Percentiles rank a stretch among this genome's conserved stretches.
Conservation (phyloP, 1,139 yeast species). For the Zygosaccharomyces sapae region DNA sequence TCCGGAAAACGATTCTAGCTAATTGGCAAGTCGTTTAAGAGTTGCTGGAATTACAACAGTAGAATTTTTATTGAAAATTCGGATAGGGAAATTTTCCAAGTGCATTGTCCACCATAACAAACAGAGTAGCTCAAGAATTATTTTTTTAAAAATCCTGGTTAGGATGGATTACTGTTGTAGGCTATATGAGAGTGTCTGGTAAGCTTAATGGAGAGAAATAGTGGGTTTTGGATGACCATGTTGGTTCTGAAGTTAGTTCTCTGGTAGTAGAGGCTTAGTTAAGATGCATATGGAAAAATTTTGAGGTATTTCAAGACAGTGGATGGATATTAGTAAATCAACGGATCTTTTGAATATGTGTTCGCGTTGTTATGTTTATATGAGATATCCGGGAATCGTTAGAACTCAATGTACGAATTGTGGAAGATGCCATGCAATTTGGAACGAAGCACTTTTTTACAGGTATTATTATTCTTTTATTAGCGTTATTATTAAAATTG, state of each 20-base stretch:
- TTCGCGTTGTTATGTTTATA: constrained; percentile 41
- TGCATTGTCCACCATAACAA: constrained; percentile 39
- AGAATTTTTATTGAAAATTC: constrained; percentile 41
- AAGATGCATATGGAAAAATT: constrained; percentile 35
- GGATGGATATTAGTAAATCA: constrained; percentile 62
- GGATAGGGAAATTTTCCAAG: constrained; percentile 40
- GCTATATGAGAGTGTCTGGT: constrained; percentile 77
- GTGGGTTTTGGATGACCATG: constrained; percentile 65
- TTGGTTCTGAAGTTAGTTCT: constrained; percentile 56
- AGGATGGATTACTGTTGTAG: constrained; percentile 22
- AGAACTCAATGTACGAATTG: no score
- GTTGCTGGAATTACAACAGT: constrained; percentile 50
- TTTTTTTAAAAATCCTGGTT: constrained; percentile 21
- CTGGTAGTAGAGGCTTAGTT: constrained; percentile 35
- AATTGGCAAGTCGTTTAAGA: constrained; percentile 59
- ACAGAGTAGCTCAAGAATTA: constrained; percentile 32
- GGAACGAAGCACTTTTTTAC: constrained; percentile 43
- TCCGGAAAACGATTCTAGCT: constrained; percentile 67
- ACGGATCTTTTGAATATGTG: constrained; percentile 68
- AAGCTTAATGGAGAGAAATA: constrained; percentile 53
- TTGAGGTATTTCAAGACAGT: constrained; percentile 60
- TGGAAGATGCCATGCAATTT: no score
- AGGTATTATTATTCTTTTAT: constrained; percentile 49
- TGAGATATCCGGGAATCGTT: no score
- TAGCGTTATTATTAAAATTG: constrained; percentile 43